Conservation (phyloP, 495 filamentous ascomycete species). For the Penicillium ucsense region DNA sequence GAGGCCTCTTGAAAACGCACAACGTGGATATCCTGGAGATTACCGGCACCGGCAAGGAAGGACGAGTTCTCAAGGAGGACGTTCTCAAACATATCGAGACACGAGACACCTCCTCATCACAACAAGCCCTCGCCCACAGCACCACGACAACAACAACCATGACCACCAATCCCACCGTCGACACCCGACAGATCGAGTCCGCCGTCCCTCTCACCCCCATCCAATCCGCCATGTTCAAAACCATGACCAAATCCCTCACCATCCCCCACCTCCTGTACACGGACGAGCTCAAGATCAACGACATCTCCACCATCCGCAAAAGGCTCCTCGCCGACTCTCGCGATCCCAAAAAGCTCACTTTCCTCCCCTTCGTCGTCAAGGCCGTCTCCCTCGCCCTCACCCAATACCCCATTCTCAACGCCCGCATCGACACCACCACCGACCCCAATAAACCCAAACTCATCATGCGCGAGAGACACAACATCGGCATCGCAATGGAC, state of each 20-base stretch:
- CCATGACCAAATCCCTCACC: conserved; percentile 84
- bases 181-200: conserved; percentile 52
- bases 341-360: conserved; percentile 59
- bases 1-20: conserved; percentile 71
- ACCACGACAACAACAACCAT: not conserved
- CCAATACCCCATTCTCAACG: conserved; percentile 78
- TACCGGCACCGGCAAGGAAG: conserved; percentile 80
- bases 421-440: conserved; percentile 57
- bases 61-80: conserved; percentile 88
- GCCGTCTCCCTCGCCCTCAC: conserved; percentile 77
- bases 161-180: conserved; percentile 9
- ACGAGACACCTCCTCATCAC: conserved; percentile 12
- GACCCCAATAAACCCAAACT: conserved; percentile 54
- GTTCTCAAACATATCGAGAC: conserved; percentile 57
- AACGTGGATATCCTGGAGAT: conserved; percentile 68
- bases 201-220: conserved; percentile 58
- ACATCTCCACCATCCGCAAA: conserved; percentile 57
- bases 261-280: conserved; percentile 94
- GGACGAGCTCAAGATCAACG: conserved; percentile 71
- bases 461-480: conserved; percentile 71
- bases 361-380: conserved; percentile 92
- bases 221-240: conserved; percentile 92
- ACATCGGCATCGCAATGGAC: conserved; percentile 95
- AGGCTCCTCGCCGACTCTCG: conserved; percentile 41
- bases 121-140: too few species aligned